Percentiles rank a stretch among this genome's conserved stretches.
Evolutionary conservation across 257 asterid species (phyloP).

Genomic region (Coffea canephora): DNA sequence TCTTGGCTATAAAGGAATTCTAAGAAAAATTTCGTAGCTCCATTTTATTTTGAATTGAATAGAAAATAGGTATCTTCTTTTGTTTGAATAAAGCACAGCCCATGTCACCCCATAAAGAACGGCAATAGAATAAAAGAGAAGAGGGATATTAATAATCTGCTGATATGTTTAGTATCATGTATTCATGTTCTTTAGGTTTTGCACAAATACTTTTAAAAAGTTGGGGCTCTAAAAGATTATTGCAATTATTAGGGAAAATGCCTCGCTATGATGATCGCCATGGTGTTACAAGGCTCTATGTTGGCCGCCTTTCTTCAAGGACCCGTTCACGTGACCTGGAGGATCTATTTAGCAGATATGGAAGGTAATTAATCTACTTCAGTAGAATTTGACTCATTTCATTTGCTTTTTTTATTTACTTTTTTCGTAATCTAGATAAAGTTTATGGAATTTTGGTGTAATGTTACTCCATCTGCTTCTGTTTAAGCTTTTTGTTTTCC

Average conservation of each 20-base stretch:
- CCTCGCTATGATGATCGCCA: conserved; percentile 58
- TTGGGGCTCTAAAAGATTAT: background rate
- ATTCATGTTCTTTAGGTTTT: background rate
- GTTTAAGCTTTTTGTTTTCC: background rate
- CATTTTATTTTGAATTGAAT: too few species aligned
- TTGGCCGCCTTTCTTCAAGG: conserved; percentile 55
- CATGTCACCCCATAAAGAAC: too few species aligned
- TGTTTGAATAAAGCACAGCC: too few species aligned
- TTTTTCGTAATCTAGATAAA: background rate
- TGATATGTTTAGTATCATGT: background rate
- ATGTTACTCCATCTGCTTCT: too few species aligned
- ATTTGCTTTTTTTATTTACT: background rate
- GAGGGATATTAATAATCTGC: too few species aligned
- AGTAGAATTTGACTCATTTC: background rate
- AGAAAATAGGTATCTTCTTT: too few species aligned
- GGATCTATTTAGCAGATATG: conserved; percentile 54
- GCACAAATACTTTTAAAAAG: background rate
- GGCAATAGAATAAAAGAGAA: too few species aligned
- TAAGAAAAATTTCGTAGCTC: too few species aligned
- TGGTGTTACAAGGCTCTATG: conserved; percentile 51
- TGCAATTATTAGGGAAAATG: conserved; percentile 35
- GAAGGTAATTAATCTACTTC: conserved; percentile 37
- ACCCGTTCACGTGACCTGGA: conserved; percentile 60
- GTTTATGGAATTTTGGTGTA: background rate
- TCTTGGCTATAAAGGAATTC: too few species aligned